A percentile compares a stretch with the other conserved stretches of the same genome.
Evolutionary conservation across 495 filamentous ascomycete species (phyloP).

Genomic region (Trichocladium uniseriatum): DNA sequence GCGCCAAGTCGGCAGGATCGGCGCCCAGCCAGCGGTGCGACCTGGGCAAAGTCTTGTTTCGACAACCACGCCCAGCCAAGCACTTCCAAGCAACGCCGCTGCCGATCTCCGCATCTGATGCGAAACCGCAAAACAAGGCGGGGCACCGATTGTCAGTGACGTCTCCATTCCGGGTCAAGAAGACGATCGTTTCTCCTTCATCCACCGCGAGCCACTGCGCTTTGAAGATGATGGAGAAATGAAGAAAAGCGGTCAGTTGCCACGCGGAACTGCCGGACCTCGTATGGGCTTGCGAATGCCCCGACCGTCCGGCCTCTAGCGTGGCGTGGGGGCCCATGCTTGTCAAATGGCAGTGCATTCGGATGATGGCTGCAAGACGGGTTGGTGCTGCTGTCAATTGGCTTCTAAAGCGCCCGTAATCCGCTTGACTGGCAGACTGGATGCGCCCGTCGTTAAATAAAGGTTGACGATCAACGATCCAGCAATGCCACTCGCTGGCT

Average conservation of each 20-base stretch:
- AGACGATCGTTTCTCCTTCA: background rate
- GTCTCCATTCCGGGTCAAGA: background rate
- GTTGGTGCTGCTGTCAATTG: no score
- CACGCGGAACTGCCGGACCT: background rate
- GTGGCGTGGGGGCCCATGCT: background rate
- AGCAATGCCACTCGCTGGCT: no score
- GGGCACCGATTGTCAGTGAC: background rate
- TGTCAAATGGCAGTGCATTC: background rate
- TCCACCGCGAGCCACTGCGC: no score
- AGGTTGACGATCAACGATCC: no score
- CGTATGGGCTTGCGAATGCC: background rate
- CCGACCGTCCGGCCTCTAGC: background rate
- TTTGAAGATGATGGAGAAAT: no score
- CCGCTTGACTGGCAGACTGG: no score
- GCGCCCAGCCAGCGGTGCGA: background rate
- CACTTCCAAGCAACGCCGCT: conserved; percentile 7
- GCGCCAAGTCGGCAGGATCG: background rate
- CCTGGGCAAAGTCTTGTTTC: conserved; percentile 15
- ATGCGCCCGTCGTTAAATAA: no score
- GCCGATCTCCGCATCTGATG: background rate
- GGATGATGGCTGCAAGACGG: background rate
- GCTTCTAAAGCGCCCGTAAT: no score
- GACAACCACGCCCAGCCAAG: conserved; percentile 11
- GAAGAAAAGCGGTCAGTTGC: background rate
- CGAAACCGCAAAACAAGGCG: background rate